Evolutionary conservation across 305 asterid genomes (phyloP).

Genomic region (Lippia alba): DNA sequence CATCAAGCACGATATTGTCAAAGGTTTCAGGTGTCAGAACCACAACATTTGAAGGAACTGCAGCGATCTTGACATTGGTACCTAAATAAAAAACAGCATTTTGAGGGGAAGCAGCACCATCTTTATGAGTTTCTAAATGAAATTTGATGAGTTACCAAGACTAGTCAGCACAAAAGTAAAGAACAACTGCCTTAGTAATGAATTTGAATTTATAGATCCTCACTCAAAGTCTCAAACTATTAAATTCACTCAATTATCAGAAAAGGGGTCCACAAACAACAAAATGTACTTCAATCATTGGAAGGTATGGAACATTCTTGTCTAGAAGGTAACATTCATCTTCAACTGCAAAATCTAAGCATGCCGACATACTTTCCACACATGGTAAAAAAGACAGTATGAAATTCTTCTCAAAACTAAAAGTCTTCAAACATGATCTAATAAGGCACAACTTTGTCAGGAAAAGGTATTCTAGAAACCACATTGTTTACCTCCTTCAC

Average conservation of each 20-base stretch:
- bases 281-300: slow-evolving; percentile 4
- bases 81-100: slow-evolving; percentile 54
- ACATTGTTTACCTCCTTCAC: slow-evolving; percentile 71
- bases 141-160: slow-evolving; percentile 1
- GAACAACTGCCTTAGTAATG: slow-evolving; percentile 1
- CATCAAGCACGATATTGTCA: slow-evolving; percentile 70
- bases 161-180: slow-evolving; percentile 13
- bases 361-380: no score
- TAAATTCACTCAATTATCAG: not conserved
- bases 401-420: no score
- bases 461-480: slow-evolving; percentile 6
- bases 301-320: not conserved
- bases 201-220: not conserved
- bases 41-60: slow-evolving; percentile 77
- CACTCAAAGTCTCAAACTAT: not conserved
- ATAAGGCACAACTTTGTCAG: not conserved
- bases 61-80: slow-evolving; percentile 83
- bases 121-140: not conserved
- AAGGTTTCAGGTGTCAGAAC: slow-evolving; percentile 72
- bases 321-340: not conserved
- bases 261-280: not conserved
- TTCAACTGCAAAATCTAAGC: not conserved
- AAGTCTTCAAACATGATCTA: no score
- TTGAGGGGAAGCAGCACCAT: slow-evolving; percentile 21
- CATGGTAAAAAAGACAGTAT: no score